Evolutionary conservation across 139 green algal genomes (phyloP).

Genomic region (Yamagishiella unicocca): DNA sequence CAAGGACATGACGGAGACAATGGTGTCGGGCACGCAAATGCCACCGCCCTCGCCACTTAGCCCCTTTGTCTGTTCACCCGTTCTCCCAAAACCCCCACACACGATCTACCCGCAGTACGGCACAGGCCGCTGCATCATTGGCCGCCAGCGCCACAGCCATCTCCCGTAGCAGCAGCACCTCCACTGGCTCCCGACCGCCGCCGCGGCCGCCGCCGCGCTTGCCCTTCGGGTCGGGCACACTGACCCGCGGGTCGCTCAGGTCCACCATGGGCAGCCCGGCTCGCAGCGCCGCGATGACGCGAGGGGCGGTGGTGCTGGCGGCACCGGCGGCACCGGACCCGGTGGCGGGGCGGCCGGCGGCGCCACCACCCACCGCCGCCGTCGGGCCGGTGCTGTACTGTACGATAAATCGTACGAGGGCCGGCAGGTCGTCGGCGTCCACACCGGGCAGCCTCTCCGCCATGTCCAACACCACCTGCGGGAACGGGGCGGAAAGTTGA

Average conservation of each 20-base stretch:
- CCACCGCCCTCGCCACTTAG: too few species aligned
- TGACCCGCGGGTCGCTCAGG: slow-evolving; percentile 48
- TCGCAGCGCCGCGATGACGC: slow-evolving; percentile 34
- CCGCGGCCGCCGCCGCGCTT: slow-evolving; percentile 23
- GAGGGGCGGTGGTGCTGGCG: background rate
- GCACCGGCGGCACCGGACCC: background rate
- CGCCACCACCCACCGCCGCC: background rate
- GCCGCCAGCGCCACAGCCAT: slow-evolving; percentile 31
- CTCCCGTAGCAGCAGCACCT: slow-evolving; percentile 36
- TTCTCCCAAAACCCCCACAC: too few species aligned
- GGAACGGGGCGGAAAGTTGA: too few species aligned
- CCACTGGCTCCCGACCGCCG: slow-evolving; percentile 2
- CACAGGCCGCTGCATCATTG: slow-evolving; percentile 9
- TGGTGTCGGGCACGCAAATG: too few species aligned
- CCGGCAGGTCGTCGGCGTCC: slow-evolving; percentile 57
- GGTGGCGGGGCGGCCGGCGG: background rate
- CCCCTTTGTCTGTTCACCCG: too few species aligned
- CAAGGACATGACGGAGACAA: background rate
- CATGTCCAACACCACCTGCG: slow-evolving; percentile 35
- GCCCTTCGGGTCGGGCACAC: slow-evolving; percentile 26
- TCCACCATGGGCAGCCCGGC: slow-evolving; percentile 35
- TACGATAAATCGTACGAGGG: slow-evolving; percentile 42
- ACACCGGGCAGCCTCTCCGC: slow-evolving; percentile 43
- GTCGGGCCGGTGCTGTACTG: background rate
- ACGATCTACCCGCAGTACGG: slow-evolving; percentile 18